Conservation (phyloP, 306 rosid species). For the Cucumis hystrix region DNA sequence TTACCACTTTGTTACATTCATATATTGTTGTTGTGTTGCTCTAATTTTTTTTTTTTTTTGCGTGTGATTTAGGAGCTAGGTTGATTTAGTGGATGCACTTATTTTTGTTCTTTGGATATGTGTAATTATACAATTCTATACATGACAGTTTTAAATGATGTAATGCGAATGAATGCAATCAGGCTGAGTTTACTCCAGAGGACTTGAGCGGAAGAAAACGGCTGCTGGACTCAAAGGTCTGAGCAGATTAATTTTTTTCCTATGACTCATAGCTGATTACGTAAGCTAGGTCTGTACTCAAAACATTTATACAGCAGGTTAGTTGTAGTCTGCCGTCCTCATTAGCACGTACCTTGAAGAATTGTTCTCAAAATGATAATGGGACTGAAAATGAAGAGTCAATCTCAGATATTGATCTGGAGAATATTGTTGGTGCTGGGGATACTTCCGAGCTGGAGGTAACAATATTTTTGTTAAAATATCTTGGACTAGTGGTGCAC, state of each 20-base stretch:
- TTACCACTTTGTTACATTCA: neutral
- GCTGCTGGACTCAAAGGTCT: conserved; percentile 49
- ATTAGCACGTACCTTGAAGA: conserved; percentile 18
- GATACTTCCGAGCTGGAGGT: conserved; percentile 78
- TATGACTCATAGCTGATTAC: conserved; percentile 2
- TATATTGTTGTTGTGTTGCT: no score
- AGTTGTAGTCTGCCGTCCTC: conserved; percentile 35
- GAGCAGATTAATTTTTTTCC: neutral
- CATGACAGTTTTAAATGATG: neutral
- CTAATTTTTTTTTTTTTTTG: no score
- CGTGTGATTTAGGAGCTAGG: neutral
- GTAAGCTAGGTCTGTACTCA: neutral
- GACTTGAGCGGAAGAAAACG: conserved; percentile 74
- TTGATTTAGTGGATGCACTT: neutral
- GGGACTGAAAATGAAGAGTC: conserved; percentile 47
- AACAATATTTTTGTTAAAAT: conserved; percentile 11
- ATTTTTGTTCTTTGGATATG: neutral
- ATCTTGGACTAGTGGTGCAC: conserved; percentile 8
- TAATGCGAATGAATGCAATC: neutral
- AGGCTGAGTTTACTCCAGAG: conserved; percentile 81
- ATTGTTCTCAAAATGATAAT: conserved; percentile 37
- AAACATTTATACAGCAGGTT: conserved; percentile 23
- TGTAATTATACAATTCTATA: neutral
- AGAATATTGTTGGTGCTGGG: conserved; percentile 79
- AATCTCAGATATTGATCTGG: conserved; percentile 62